Base-by-base conservation (phyloP, 495 filamentous ascomycete genomes). In the Collariella sp. region DNA sequence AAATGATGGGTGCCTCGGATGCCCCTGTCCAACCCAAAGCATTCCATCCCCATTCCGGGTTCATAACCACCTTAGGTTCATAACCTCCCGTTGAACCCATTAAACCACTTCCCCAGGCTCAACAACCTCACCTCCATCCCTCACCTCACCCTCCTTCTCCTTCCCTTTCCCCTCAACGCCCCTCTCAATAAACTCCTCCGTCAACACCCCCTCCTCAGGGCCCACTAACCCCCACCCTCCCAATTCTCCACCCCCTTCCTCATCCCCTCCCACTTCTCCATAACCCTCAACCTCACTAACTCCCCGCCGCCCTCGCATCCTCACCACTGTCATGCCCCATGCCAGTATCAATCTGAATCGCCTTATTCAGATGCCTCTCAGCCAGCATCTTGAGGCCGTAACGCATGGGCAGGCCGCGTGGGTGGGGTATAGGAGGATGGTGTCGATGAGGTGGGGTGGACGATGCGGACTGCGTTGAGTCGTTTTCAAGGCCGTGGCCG, bases 401-500 rank as follows among this genome's bases (percentile, higher is more conserved):
- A 26, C 94, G 83, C 43, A 81, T 70, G 0, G 93, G 93, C 2
- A 96, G 72, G 13, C 89, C 88, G 3, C 72, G 71, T 18, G 70
- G 79, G 59, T 93, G 86, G 90, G 90, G 65, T 80, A 98, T 0
- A 96, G 79, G 0, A 96, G 70, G 20, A 87, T 80, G 2, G 90
- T 95, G 69, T 99, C 93, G 59, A 97, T 78, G 43, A 96, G 76
- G 78, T 84, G 0, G 84, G 86, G 61, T 98, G 93, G 42, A 94
- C 83, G 40, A 98, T 76, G 12, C 93, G 83, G 43, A 83, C 72
- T 13, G 82, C 79, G 64, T 93, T 93, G 20, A 98, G 63, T 98
- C 93, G 64, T 98, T 98, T 62, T 97, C 93, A 10, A 97, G 81
- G 6, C 88, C 91, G 68, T 98, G 93, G 19, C 93, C 93, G 39